Base-by-base conservation (phyloP, 1,139 yeast genomes). In the Geotrichum klebahnii region DNA sequence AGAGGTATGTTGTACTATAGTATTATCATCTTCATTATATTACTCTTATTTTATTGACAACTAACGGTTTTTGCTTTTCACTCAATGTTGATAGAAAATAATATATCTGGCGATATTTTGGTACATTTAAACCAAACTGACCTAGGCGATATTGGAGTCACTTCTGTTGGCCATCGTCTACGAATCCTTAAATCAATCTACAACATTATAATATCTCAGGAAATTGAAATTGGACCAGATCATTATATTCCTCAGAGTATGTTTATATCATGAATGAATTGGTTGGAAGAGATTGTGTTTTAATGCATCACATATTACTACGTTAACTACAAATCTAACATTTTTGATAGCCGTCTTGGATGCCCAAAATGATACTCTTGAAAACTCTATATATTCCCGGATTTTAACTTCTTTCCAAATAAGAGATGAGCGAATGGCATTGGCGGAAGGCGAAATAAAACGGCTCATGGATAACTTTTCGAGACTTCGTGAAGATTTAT, bases 161-260 rank as follows among this genome's bases (percentile, higher is more conserved):
- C 48, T 22, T 59, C 69, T 6, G 65, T 71, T 3, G 75, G 76
- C 47, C 75, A 73, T 54, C 61, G 75, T 19, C 59, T 72, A 33
- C 60, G 59, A 33, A 63, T 72, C 19, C 60, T 72, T 29, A 62
- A 64, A 50, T 66, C 69, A 16, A 62, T 70, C 29, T 67, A 68
- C 55, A 59, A 61, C 24, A 55, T 68, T 41, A 60, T 61, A 39
- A 55, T 56, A 3, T 58, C 60, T 24, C 67, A 66, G 34, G 59
- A 61, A 22, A 51, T 64, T 28, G 61, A 61, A 3, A 44, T 63
- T n/a, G 68, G 61, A 24, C 56, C 59, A 3, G 65, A 63, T 24
- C 59, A 64, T 39, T 68, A 63, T 48, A 52, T 61, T 3, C 66
- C 66, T 6, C 64, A 64, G 1, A 60, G 34, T 26, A 36, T 6